These are phyloP conservation scores for Vanrija sp. DNA, from an alignment of 1,284 basidiomycete genomes.

Conservation along the genomic window DNA sequence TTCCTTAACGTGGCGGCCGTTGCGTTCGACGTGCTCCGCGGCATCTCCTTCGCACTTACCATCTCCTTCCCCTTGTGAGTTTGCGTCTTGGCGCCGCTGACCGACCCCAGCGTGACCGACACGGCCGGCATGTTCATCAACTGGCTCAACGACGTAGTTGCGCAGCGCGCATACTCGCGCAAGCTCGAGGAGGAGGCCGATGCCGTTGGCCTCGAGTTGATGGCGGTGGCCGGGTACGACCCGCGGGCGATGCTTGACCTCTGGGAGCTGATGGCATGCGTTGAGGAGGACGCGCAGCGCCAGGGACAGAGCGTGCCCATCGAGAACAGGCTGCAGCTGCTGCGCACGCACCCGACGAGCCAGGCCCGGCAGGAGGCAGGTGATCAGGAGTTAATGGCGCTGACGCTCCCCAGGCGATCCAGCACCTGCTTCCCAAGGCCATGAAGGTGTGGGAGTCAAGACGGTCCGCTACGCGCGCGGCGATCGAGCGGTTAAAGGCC, in stretches of 20 bases:
- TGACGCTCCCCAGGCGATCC: constrained; percentile 31
- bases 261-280: constrained; percentile 53
- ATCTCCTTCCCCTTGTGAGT: constrained; percentile 52
- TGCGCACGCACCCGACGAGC: constrained; percentile 54
- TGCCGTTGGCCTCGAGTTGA: constrained; percentile 52
- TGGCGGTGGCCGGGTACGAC: constrained; percentile 53
- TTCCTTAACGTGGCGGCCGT: constrained; percentile 54
- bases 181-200: constrained; percentile 56
- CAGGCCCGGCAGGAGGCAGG: constrained; percentile 45
- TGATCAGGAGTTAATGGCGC: background rate
- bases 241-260: constrained; percentile 51
- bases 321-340: constrained; percentile 44
- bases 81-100: background rate
- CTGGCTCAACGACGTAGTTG: constrained; percentile 53
- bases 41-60: constrained; percentile 53
- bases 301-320: constrained; percentile 33
- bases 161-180: constrained; percentile 53
- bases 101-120: constrained; percentile 48
- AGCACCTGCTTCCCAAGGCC: constrained; percentile 45
- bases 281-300: constrained; percentile 49
- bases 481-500: too few species aligned
- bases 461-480: too few species aligned
- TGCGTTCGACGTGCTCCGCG: constrained; percentile 53
- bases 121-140: constrained; percentile 52
- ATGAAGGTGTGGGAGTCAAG: constrained; percentile 41